These are phyloP conservation scores for Paxillus ammoniavirescens DNA, from an alignment of 768 basidiomycete genomes.

Conservation along the genomic window DNA sequence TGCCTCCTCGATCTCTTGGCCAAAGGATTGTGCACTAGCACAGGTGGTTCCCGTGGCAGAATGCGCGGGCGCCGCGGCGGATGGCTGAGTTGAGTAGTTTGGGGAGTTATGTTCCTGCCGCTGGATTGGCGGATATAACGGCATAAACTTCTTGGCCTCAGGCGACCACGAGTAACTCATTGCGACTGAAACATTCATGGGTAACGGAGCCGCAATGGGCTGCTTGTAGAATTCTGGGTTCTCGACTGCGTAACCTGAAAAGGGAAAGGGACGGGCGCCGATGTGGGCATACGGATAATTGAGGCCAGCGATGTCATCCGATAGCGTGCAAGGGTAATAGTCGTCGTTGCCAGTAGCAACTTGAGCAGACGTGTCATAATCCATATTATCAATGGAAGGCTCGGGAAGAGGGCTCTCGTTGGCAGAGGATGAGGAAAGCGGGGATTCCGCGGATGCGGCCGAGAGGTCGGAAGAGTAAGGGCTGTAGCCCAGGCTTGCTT, in stretches of 20 bases:
- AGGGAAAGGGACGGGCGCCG: constrained; percentile 23
- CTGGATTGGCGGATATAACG: constrained; percentile 31
- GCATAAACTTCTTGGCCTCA: constrained; percentile 34
- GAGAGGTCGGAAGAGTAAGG: constrained; percentile 39
- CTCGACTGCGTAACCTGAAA: constrained; percentile 22
- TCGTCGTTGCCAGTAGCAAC: constrained; percentile 26
- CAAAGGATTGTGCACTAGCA: constrained; percentile 17
- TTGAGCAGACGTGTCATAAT: constrained; percentile 24
- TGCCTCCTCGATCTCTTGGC: constrained; percentile 26
- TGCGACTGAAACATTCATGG: constrained; percentile 30
- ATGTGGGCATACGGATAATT: constrained; percentile 23
- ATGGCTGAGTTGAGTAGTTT: constrained; percentile 17
- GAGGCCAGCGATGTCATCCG: constrained; percentile 28
- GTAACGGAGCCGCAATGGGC: constrained; percentile 31
- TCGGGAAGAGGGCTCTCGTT: constrained; percentile 42
- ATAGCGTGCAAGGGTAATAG: constrained; percentile 24
- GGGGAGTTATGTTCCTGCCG: constrained; percentile 23
- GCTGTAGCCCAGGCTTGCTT: constrained; percentile 25
- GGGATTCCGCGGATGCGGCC: constrained; percentile 35
- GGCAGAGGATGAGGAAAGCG: constrained; percentile 39
- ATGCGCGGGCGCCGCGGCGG: constrained; percentile 8
- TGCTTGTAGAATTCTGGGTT: constrained; percentile 30
- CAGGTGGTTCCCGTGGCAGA: constrained; percentile 15
- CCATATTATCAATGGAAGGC: constrained; percentile 34
- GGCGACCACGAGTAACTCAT: constrained; percentile 34